Evolutionary conservation across 1,139 yeast genomes (phyloP), one percentile per base, ranked within the genome.

Genomic region (Blastobotrys buckinghamii): DNA sequence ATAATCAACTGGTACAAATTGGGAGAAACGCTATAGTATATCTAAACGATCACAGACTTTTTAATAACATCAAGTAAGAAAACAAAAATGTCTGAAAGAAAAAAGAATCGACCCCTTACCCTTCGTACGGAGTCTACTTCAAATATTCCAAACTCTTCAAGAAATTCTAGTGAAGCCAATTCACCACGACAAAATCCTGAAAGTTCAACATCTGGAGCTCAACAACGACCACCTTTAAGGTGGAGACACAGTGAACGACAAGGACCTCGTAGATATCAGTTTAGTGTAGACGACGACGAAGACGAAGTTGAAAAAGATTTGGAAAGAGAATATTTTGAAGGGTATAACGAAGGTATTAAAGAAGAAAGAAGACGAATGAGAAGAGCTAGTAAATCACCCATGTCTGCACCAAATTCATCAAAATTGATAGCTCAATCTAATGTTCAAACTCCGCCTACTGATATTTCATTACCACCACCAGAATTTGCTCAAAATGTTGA

Each of bases 241-340:
- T 52, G 56, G 55, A 32, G 56, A 37, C 44, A 49, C 22, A 50
- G 55, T 13, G 49, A 41, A 41, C 45, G 55, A 12, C 27, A 47
- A 16, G 49, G 47, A 15, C 20, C 47, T 5, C 46, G 63, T 7
- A 49, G 59, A 29, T 58, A 51, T 49, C 55, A 53, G 39, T 62
- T 58, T 52, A 59, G 59, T 26, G 92, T 85, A 0, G 95, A 86
- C 63, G 95, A 86, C 62, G 87, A 82, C 57, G 83, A 79, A 39
- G 78, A 75, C 44, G 85, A 79, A 51, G 70, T 78, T 12, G 82
- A 78, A 53, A 76, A 75, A 15, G 84, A 77, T 57, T 58, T 75
- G 45, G 82, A 79, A 54, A 64, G 83, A 22, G 83, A 82, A 53
- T 84, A 84, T 58, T 60, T 79, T 35, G 94, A 83, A 61, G 92